Percentiles rank a stretch among this genome's conserved stretches.
Conservation (phyloP, 2,329 filamentous ascomycete genomes). For the Colletotrichum liaoningense region DNA sequence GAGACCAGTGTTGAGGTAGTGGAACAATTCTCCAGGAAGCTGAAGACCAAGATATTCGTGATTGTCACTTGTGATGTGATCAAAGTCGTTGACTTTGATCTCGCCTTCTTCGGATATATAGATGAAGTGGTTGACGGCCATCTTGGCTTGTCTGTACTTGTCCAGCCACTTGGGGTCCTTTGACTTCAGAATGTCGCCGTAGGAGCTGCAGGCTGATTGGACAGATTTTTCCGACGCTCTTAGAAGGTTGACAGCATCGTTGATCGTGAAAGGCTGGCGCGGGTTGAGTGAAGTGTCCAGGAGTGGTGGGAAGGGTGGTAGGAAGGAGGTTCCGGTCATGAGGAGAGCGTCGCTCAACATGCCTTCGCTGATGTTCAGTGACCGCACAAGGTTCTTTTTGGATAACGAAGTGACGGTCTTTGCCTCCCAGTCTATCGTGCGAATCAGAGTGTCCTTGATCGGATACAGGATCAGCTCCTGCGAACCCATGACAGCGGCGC, state of each 20-base stretch:
- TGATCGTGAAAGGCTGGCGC: constrained; percentile 70
- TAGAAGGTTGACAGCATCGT: constrained; percentile 83
- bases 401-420: constrained; percentile 71
- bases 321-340: constrained; percentile 84
- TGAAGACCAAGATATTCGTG: constrained; percentile 92
- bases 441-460: constrained; percentile 79
- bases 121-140: constrained; percentile 89
- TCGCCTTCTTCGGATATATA: constrained; percentile 83
- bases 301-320: constrained; percentile 83
- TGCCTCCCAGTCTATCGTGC: constrained; percentile 74
- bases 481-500: constrained; percentile 83
- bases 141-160: constrained; percentile 86
- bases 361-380: constrained; percentile 73
- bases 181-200: constrained; percentile 81
- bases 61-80: constrained; percentile 82
- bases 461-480: constrained; percentile 89
- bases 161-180: constrained; percentile 82
- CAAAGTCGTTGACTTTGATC: constrained; percentile 78
- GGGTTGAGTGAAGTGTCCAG: constrained; percentile 67
- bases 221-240: constrained; percentile 77
- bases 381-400: constrained; percentile 77
- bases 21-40: constrained; percentile 88
- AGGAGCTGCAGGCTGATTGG: constrained; percentile 78
- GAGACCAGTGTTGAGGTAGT: constrained; percentile 87
- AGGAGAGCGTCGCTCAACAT: constrained; percentile 87